These are phyloP conservation scores for Glomus cerebriforme DNA, from an alignment of 192 early-diverging fungal genomes.

Conservation along the genomic window DNA sequence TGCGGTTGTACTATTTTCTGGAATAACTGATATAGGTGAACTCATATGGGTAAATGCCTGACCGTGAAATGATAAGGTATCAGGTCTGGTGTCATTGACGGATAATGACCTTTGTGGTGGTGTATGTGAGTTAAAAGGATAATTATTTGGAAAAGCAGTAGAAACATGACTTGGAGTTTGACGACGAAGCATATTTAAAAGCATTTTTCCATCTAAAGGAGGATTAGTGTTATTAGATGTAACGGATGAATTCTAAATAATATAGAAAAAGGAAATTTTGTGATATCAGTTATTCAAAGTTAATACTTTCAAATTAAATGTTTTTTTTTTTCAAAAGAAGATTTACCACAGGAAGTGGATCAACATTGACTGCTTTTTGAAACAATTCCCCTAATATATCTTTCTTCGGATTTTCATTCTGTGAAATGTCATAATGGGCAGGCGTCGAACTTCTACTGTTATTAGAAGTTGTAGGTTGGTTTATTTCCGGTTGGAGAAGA, in stretches of 20 bases:
- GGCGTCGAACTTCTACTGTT: neutral
- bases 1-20: neutral
- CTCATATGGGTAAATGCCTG: too few species aligned
- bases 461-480: slow-evolving; percentile 1
- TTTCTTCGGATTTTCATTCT: neutral
- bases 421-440: neutral
- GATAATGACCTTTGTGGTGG: neutral
- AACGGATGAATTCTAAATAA: neutral
- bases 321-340: neutral
- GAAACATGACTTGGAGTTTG: neutral
- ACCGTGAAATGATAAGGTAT: too few species aligned
- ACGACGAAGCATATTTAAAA: slow-evolving; percentile 19
- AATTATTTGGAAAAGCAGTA: neutral
- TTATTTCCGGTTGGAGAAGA: slow-evolving; percentile 20
- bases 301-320: neutral
- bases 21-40: neutral
- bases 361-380: neutral
- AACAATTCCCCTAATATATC: slow-evolving; percentile 12
- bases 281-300: slow-evolving; percentile 6
- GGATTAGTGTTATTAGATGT: neutral
- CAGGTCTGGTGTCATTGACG: neutral
- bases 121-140: neutral
- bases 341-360: neutral
- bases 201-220: slow-evolving; percentile 19
- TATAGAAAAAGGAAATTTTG: neutral